Base-by-base conservation (phyloP, 2,329 filamentous ascomycete genomes). In the Colletotrichum sp. region DNA sequence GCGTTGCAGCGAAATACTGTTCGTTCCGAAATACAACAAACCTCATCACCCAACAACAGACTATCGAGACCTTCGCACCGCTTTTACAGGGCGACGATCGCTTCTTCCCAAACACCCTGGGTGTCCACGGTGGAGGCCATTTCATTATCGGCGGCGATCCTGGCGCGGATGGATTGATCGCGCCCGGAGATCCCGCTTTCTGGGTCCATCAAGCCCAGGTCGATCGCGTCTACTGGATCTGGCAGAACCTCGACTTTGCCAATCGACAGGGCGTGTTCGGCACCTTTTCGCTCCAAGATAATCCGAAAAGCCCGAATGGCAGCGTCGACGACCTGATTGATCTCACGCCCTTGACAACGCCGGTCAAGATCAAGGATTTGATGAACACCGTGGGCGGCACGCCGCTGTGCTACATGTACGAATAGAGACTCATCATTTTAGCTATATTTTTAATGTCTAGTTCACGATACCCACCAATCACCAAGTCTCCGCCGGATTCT, bases 151-250 rank as follows among this genome's bases (percentile, higher is more conserved):
- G 85, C 15, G 88, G 88, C 55, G 87, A 89, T 78, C 87, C 87
- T 18, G 87, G 87, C 26, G 82, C 85, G 60, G 88, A 89, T 76
- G 83, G 87, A 77, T 85, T 85, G 76, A 83, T 86, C 60, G 86
- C 86, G 12, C 84, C 87, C 1, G 82, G 85, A 6, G 88, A 89
- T 73, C 88, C 88, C 3, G 85, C 80, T 3, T 89, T 89, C 80
- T 88, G 83, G 75, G 79, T 87, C 10, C 87, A 89, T 76, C 88
- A 89, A 71, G 86, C 81, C 0, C 83, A 87, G 77, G 85, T 89
- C 69, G 88, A 89, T 76, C 82, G 88, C 15, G 81, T 87, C 63
- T 88, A 87, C 80, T 88, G 86, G 80, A 86, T 89, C 78, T 89
- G 87, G 87, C 87, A 89, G 81, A 87, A 87, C 71, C 84, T 87